Evolutionary conservation across 176 grass and related monocot species (phyloP).

Genomic region (sorghum (Sorghum bicolor)): Sorghum_bicolor_NCBIv3 NC_012875.2:52797501-52798000

Average conservation of each 20-base stretch:
- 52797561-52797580: slow-evolving; percentile 1
- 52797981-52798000: not conserved
- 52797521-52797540: not conserved
- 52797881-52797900: not conserved
- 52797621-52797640: not conserved
- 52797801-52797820: slow-evolving; percentile 1
- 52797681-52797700: not conserved
- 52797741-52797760: slow-evolving; percentile 20
- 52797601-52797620: not conserved
- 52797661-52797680: not conserved
- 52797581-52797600: not conserved
- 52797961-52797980: not conserved
- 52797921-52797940: not conserved
- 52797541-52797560: not conserved
- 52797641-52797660: not conserved
- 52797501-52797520: too few species aligned
- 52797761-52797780: not conserved
- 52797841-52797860: not conserved
- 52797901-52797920: not conserved
- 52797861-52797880: not conserved
- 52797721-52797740: not conserved
- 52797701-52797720: not conserved
- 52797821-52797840: not conserved
- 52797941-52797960: not conserved
- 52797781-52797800: not conserved